Evolutionary conservation across 2,329 filamentous ascomycete species (phyloP).

Genomic region (Penicillium italicum): DNA sequence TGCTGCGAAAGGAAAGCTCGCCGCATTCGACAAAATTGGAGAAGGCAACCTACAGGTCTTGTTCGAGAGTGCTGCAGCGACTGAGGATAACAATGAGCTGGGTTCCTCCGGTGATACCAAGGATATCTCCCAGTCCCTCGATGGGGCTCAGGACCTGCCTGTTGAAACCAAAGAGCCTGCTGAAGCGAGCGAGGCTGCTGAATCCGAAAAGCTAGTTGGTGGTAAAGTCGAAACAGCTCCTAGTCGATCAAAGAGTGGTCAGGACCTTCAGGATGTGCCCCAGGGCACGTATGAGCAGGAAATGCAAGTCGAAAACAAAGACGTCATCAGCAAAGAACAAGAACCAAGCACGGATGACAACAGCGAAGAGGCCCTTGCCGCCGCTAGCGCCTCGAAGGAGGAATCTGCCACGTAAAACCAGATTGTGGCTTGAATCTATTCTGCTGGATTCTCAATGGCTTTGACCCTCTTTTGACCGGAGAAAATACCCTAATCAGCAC

Average conservation of each 20-base stretch:
- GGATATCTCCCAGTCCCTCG: conserved; percentile 11
- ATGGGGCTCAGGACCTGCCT: neutral
- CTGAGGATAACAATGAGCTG: neutral
- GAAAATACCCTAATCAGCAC: conserved; percentile 18
- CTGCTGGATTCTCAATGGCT: conserved; percentile 2
- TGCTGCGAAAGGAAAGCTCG: conserved; percentile 68
- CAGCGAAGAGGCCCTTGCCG: conserved; percentile 6
- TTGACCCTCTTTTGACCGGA: conserved; percentile 17
- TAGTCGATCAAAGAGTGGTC: neutral
- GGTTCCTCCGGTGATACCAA: conserved; percentile 5
- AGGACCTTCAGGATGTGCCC: neutral
- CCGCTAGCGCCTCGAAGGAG: conserved; percentile 13
- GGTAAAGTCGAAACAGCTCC: neutral
- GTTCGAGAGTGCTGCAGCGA: conserved; percentile 35
- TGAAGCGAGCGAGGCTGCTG: neutral
- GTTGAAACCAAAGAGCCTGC: neutral
- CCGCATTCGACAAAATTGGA: conserved; percentile 81
- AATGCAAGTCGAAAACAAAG: conserved; percentile 2
- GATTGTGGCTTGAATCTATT: conserved; percentile 6
- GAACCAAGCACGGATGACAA: neutral
- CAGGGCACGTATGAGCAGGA: neutral
- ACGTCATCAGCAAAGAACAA: conserved; percentile 9
- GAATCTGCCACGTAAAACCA: conserved; percentile 13
- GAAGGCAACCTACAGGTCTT: conserved; percentile 63
- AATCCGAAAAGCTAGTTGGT: neutral